Conservation (phyloP, 768 basidiomycete species). For the Suillus subaureus region DNA sequence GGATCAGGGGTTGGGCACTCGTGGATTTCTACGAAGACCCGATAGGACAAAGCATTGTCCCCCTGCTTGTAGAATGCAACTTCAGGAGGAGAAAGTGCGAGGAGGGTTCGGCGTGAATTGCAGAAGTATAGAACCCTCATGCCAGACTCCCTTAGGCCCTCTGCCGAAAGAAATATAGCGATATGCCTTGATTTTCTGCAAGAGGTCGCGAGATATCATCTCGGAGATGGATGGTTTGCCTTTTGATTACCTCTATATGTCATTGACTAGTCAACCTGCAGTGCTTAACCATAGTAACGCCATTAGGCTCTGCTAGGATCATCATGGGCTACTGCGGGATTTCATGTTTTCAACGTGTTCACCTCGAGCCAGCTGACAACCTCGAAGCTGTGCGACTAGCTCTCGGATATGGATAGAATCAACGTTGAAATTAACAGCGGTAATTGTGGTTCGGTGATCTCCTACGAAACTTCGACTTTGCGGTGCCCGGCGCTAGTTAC, state of each 20-base stretch:
- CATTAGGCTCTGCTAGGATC: not conserved
- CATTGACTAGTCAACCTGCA: not conserved
- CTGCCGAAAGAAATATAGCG: not conserved
- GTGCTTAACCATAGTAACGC: not conserved
- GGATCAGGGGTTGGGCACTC: constrained; percentile 74
- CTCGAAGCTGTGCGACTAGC: not conserved
- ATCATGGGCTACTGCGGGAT: not conserved
- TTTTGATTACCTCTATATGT: not conserved
- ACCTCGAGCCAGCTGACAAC: not conserved
- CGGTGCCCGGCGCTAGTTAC: not conserved
- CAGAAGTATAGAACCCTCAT: not conserved
- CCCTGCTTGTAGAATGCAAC: constrained; percentile 78
- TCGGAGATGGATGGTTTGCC: not conserved
- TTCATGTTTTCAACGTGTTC: constrained; percentile 3
- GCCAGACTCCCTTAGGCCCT: not conserved
- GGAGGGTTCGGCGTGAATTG: constrained; percentile 39
- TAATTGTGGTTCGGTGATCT: not conserved
- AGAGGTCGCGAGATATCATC: not conserved
- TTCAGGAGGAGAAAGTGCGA: constrained; percentile 52
- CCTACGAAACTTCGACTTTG: not conserved
- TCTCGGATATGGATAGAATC: not conserved
- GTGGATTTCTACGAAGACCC: constrained; percentile 76
- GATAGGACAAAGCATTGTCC: constrained; percentile 50
- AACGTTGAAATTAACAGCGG: not conserved
- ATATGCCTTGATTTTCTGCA: not conserved